phyloP scores from a whole-genome alignment of 352 stramenopile species.

The Phytopythium delawarense region DNA sequence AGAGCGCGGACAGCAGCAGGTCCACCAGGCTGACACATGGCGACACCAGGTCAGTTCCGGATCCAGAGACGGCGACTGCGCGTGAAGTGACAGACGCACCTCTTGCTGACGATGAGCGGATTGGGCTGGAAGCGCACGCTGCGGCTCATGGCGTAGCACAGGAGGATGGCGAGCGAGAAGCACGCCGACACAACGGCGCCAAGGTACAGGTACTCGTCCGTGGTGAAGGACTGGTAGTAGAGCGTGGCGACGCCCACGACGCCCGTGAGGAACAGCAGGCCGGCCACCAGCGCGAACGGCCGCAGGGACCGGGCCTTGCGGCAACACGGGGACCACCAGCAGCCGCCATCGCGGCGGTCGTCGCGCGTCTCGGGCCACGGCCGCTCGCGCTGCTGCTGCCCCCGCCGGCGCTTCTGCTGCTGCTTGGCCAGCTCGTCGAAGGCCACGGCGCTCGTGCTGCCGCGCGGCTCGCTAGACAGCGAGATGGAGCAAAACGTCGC shows the following conservation, averaged over 20 bases:
- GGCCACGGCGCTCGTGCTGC: conserved; percentile 22
- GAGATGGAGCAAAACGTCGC: conserved; percentile 63
- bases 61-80: background rate
- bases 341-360: background rate
- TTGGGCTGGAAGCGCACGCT: conserved; percentile 70
- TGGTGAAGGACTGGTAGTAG: conserved; percentile 27
- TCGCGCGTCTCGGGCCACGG: background rate
- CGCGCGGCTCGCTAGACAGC: conserved; percentile 41
- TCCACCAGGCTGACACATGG: conserved; percentile 51
- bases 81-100: conserved; percentile 8
- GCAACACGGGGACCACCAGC: background rate
- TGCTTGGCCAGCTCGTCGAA: conserved; percentile 32
- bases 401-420: conserved; percentile 8
- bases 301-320: conserved; percentile 7
- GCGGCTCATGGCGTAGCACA: conserved; percentile 58
- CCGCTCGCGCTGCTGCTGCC: conserved; percentile 8
- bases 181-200: conserved; percentile 61
- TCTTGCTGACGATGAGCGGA: conserved; percentile 86
- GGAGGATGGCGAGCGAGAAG: conserved; percentile 73
- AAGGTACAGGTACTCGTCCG: conserved; percentile 65
- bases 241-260: conserved; percentile 33
- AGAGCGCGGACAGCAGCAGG: conserved; percentile 60
- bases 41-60: background rate
- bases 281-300: conserved; percentile 28
- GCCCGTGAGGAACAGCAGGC: conserved; percentile 32